Base-by-base conservation (phyloP, 2,329 filamentous ascomycete genomes). In the Chlorencoelia australis region DNA sequence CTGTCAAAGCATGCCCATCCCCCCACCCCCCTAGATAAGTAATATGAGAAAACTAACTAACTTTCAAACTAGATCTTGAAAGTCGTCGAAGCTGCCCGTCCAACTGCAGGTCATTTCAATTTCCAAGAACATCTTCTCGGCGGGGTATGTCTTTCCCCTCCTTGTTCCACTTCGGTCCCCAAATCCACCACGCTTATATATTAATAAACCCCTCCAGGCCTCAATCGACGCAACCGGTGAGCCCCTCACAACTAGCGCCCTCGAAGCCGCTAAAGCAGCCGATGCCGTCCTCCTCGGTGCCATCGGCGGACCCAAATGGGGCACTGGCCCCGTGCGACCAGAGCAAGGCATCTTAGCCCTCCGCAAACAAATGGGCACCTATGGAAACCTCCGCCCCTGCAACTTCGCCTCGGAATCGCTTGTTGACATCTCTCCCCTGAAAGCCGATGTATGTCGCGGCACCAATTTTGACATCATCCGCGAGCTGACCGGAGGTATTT, bases 231-330 rank as follows among this genome's bases (percentile, higher is more conserved):
- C 77, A 13, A 76, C 77, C 55, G 84, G 85, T 51, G 72, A 66
- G 19, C 79, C 89, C 19, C 68, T 96, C 43, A 94, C 87, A 35
- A 79, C 91, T 51, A 76, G 82, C 53, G 85, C 87, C 44, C 81
- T 96, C 51, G 66, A 66, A 10, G 87, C 86, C 22, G 87, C 86
- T 49, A 88, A 93, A 62, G 68, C 72, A 34, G 87, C 88, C 46
- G 82, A 94, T 61, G 89, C 88, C 25, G 82, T 96, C 42, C 78
- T 96, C 41, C 78, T 96, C 37, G 89, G 88, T 49, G 86, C 89
- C 50, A 93, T 96, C 55, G 89, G 89, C 50, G 89, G 89, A n/a
- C 89, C 91, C 10, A 62, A 95, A 85, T 96, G 88, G 86, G 88
- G 88, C 43, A 91, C 86, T 20, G 85, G 84, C 49, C 65, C 77